Evolutionary conservation across 768 basidiomycete genomes (phyloP).

Genomic region (Naematelia encephala): DNA sequence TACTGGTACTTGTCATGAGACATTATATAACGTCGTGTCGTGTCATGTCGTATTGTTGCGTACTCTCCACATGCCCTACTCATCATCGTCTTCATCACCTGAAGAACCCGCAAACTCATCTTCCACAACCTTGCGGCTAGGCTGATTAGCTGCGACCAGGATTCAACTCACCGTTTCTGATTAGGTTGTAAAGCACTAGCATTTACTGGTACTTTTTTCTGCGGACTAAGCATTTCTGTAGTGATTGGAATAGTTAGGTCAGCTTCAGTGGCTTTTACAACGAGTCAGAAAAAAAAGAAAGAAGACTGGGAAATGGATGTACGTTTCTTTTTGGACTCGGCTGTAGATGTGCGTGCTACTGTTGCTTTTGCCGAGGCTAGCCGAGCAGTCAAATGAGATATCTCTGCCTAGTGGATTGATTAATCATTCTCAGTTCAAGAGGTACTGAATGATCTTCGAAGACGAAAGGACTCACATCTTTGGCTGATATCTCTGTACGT

Average conservation of each 20-base stretch:
- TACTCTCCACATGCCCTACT: slow-evolving; percentile 1
- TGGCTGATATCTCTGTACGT: slow-evolving; percentile 24
- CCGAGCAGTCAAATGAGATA: slow-evolving; percentile 19
- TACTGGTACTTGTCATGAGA: background rate
- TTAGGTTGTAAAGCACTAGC: slow-evolving; percentile 25
- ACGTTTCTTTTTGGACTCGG: slow-evolving; percentile 33
- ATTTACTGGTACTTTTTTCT: slow-evolving; percentile 17
- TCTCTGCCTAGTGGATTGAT: slow-evolving; percentile 20
- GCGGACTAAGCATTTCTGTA: slow-evolving; percentile 16
- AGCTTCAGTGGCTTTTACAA: background rate
- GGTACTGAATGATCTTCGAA: background rate
- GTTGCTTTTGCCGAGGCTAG: slow-evolving; percentile 29
- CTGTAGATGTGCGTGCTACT: slow-evolving; percentile 20
- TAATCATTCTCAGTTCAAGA: background rate
- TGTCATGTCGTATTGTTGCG: background rate
- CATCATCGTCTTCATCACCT: slow-evolving; percentile 21
- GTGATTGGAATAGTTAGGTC: no score
- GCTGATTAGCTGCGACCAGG: background rate
- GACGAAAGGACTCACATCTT: slow-evolving; percentile 24
- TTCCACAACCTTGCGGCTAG: slow-evolving; percentile 37
- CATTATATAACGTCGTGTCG: background rate
- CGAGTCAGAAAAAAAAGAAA: background rate
- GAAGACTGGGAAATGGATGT: background rate
- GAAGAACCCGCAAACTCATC: slow-evolving; percentile 41
- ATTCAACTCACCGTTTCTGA: slow-evolving; percentile 20